A percentile compares a stretch with the other conserved stretches of the same genome.
phyloP scores from a whole-genome alignment of 805 yeast species.

The Starmerella powellii region DNA sequence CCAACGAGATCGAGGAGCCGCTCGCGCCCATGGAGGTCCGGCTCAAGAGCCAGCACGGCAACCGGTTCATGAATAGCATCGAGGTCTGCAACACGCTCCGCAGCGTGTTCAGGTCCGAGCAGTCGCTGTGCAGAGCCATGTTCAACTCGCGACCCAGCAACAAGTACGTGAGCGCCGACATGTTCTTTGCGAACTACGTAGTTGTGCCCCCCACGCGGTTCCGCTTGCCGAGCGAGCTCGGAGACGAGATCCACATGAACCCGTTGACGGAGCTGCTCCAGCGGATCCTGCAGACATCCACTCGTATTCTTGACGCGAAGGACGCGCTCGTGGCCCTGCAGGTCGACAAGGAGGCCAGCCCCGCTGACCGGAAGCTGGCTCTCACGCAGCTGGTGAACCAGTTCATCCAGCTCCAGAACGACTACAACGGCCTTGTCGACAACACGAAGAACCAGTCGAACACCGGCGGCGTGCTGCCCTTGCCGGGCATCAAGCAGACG shows the following conservation, averaged over 20 bases:
- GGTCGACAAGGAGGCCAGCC: slow-evolving; percentile 46
- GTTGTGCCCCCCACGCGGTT: slow-evolving; percentile 95
- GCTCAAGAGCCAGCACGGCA: slow-evolving; percentile 48
- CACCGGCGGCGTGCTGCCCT: slow-evolving; percentile 54
- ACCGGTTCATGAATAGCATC: slow-evolving; percentile 75
- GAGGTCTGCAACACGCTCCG: slow-evolving; percentile 74
- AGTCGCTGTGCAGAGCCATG: slow-evolving; percentile 49
- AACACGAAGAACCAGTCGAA: slow-evolving; percentile 75
- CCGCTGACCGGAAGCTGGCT: slow-evolving; percentile 53
- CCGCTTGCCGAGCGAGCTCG: slow-evolving; percentile 90
- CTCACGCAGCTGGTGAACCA: slow-evolving; percentile 91
- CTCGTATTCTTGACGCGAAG: slow-evolving; percentile 77
- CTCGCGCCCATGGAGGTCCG: slow-evolving; percentile 28
- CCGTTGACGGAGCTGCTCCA: slow-evolving; percentile 81
- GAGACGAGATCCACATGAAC: slow-evolving; percentile 93
- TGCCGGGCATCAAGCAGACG: slow-evolving; percentile 95
- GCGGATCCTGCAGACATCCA: slow-evolving; percentile 64
- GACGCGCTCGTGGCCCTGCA: slow-evolving; percentile 60
- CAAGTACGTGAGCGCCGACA: slow-evolving; percentile 48
- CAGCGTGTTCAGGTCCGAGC: slow-evolving; percentile 65
- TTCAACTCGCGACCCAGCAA: slow-evolving; percentile 71
- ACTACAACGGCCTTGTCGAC: slow-evolving; percentile 87
- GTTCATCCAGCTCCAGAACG: slow-evolving; percentile 88
- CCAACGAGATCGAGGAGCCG: slow-evolving; percentile 28
- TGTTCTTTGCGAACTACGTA: slow-evolving; percentile 78